A percentile compares a stretch with the other conserved stretches of the same genome.
phyloP scores from a whole-genome alignment of 2,329 filamentous ascomycete species.

The Rugonectria rugulosa region DNA sequence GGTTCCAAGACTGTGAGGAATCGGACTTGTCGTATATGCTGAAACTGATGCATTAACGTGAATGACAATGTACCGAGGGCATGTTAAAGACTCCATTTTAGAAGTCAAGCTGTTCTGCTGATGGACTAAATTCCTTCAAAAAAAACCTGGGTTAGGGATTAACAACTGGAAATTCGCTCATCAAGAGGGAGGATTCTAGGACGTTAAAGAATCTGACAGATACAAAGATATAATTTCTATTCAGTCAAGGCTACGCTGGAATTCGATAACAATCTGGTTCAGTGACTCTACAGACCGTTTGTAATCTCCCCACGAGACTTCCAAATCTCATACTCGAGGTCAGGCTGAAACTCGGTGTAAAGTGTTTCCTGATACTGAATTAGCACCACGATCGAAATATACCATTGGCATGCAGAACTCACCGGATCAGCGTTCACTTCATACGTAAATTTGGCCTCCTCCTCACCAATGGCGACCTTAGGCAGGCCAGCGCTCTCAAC shows the following conservation, averaged over 20 bases:
- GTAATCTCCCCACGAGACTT: constrained; percentile 38
- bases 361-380: constrained; percentile 36
- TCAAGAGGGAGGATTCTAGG: too few species aligned
- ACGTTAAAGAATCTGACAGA: too few species aligned
- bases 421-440: constrained; percentile 43
- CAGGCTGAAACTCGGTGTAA: constrained; percentile 46
- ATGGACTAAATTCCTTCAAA: too few species aligned
- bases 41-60: too few species aligned
- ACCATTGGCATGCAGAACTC: neutral
- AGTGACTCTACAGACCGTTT: constrained; percentile 17
- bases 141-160: too few species aligned
- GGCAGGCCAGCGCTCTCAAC: constrained; percentile 39
- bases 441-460: constrained; percentile 51
- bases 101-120: too few species aligned
- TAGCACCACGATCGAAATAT: neutral
- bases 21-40: neutral
- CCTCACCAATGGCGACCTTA: constrained; percentile 44
- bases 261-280: neutral
- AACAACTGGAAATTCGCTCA: too few species aligned
- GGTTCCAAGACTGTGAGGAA: constrained; percentile 13
- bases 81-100: too few species aligned
- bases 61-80: too few species aligned
- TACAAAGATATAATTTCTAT: too few species aligned
- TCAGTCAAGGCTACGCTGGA: too few species aligned
- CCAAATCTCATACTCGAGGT: constrained; percentile 45